Evolutionary conservation across 176 grass and related monocot genomes (phyloP).

Genomic region (Musa schizocarpa): DNA sequence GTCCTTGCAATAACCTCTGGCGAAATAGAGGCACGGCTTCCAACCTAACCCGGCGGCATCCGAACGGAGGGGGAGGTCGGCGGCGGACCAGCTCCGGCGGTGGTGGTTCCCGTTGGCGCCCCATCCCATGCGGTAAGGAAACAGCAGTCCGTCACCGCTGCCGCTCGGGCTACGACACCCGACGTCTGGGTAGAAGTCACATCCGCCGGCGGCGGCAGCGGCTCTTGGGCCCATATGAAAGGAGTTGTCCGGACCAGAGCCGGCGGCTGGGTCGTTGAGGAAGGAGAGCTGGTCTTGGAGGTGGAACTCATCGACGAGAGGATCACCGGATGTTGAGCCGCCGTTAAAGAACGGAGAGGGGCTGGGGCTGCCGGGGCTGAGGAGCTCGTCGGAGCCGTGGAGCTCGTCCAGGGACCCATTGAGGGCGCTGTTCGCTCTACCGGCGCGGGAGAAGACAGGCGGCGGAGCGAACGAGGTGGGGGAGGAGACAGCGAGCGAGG

Average conservation of each 20-base stretch:
- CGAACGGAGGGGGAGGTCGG: conserved; percentile 46
- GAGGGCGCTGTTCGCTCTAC: conserved; percentile 25
- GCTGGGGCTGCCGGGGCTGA: background rate
- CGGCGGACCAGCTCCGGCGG: conserved; percentile 51
- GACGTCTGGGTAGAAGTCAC: conserved; percentile 19
- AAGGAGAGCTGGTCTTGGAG: conserved; percentile 77
- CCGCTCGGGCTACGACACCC: conserved; percentile 36
- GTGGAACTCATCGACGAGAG: conserved; percentile 50
- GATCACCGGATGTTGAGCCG: background rate
- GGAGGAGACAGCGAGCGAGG: conserved; percentile 53
- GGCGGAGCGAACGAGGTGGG: conserved; percentile 54
- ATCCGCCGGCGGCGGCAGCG: conserved; percentile 8
- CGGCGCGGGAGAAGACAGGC: conserved; percentile 50
- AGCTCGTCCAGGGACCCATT: conserved; percentile 25
- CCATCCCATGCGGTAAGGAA: conserved; percentile 23
- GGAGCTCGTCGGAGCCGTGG: background rate
- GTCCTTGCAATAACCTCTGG: conserved; percentile 87
- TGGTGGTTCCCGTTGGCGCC: conserved; percentile 32
- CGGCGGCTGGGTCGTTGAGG: conserved; percentile 33
- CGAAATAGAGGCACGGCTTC: conserved; percentile 83
- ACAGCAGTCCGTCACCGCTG: conserved; percentile 23
- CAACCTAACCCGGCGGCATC: conserved; percentile 36
- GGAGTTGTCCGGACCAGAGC: no score
- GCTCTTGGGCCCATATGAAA: background rate
- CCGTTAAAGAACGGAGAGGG: background rate